Conservation (phyloP, 1,139 yeast species). For the Yamadazyma sp. region DNA sequence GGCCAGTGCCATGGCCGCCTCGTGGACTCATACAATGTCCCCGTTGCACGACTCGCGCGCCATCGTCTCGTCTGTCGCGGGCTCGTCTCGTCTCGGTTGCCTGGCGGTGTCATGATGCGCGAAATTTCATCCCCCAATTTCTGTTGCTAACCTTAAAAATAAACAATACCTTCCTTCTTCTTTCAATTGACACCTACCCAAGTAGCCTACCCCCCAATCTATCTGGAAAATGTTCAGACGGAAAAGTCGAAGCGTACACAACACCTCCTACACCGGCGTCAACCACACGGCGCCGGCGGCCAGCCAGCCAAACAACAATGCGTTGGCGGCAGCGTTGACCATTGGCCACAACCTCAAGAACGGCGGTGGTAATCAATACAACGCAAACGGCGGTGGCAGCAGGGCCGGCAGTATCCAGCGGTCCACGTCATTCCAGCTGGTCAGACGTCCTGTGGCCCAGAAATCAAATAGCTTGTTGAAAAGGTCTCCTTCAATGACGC, state of each 20-base stretch:
- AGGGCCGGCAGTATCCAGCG: slow-evolving; percentile 14
- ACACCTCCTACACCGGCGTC: slow-evolving; percentile 48
- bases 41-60: too few relatives aligned
- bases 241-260: slow-evolving; percentile 29
- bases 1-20: too few relatives aligned
- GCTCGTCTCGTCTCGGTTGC: too few relatives aligned
- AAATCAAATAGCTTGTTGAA: slow-evolving; percentile 13
- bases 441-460: slow-evolving; percentile 1
- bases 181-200: background rate
- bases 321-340: slow-evolving; percentile 49
- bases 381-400: background rate
- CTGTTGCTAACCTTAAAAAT: background rate
- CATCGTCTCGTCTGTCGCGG: background rate
- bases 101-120: too few relatives aligned
- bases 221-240: slow-evolving; percentile 37
- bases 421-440: slow-evolving; percentile 11
- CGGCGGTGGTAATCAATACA: slow-evolving; percentile 4
- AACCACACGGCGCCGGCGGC: slow-evolving; percentile 34
- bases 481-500: slow-evolving; percentile 12
- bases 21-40: too few relatives aligned
- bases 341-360: slow-evolving; percentile 31
- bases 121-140: background rate
- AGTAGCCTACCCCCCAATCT: background rate
- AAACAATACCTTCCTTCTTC: background rate
- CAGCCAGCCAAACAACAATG: slow-evolving; percentile 39